Evolutionary conservation across 169 alveolate species (phyloP).

Genomic region (Plasmodium gallinaceum): DNA sequence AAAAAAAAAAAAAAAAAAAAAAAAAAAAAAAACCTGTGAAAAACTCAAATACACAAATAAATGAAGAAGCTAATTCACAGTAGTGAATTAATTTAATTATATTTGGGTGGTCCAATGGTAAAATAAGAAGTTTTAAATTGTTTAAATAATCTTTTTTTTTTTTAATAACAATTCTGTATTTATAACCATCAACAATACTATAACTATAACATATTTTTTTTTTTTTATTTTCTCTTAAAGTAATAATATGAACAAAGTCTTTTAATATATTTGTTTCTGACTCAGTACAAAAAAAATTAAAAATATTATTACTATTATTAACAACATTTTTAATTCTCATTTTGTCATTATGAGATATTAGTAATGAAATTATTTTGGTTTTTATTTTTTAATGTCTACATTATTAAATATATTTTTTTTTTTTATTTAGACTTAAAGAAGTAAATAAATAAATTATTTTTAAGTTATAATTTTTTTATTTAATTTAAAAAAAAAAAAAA

Average conservation of each 20-base stretch:
- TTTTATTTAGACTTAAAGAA: too few relatives aligned
- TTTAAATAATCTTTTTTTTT: constrained; percentile 23
- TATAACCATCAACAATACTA: constrained; percentile 49
- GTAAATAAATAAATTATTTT: too few relatives aligned
- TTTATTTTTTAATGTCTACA: not conserved
- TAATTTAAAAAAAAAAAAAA: too few relatives aligned
- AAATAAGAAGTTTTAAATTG: constrained; percentile 18
- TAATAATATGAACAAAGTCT: constrained; percentile 37
- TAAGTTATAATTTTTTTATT: too few relatives aligned
- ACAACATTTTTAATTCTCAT: constrained; percentile 34
- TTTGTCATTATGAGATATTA: constrained; percentile 4
- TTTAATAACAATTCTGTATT: constrained; percentile 61
- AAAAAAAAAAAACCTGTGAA: constrained; percentile 33
- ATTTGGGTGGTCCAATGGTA: constrained; percentile 54
- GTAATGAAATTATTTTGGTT: not conserved
- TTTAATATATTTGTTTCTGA: constrained; percentile 50
- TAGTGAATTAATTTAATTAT: constrained; percentile 52
- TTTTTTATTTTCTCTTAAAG: constrained; percentile 43
- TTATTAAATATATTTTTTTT: not conserved
- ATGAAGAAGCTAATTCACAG: constrained; percentile 29
- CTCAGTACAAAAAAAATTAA: constrained; percentile 40
- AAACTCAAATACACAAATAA: constrained; percentile 52
- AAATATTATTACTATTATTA: constrained; percentile 23
- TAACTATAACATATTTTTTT: constrained; percentile 53
- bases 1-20: not conserved